Percentiles rank a stretch among this genome's conserved stretches.
These are phyloP conservation scores for Mucor lusitanicus DNA, from an alignment of 371 early-diverging fungal genomes.

Conservation along the genomic window DNA sequence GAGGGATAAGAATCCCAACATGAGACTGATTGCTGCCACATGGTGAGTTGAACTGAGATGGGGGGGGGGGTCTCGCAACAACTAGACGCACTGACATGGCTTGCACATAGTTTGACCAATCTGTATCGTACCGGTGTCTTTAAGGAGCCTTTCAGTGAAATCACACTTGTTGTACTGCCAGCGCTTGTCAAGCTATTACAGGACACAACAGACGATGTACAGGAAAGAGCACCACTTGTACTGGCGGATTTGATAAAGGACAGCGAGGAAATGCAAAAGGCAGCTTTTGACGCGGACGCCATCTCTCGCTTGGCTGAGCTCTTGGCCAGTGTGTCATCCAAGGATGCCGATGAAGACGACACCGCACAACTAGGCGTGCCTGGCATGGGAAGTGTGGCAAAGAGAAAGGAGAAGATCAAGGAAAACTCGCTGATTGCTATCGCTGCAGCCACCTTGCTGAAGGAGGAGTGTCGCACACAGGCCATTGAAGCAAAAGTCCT, in stretches of 20 bases:
- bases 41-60: slow-evolving; percentile 45
- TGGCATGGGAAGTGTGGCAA: slow-evolving; percentile 52
- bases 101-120: slow-evolving; percentile 61
- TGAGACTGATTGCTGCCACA: slow-evolving; percentile 71
- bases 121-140: slow-evolving; percentile 67
- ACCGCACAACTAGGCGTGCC: slow-evolving; percentile 37
- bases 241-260: slow-evolving; percentile 77
- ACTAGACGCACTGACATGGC: not conserved
- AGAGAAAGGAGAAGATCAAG: slow-evolving; percentile 63
- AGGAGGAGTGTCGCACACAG: slow-evolving; percentile 83
- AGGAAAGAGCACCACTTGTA: slow-evolving; percentile 73
- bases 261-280: slow-evolving; percentile 76
- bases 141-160: slow-evolving; percentile 58
- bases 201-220: slow-evolving; percentile 54
- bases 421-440: slow-evolving; percentile 78
- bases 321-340: slow-evolving; percentile 42
- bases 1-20: slow-evolving; percentile 61
- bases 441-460: slow-evolving; percentile 73
- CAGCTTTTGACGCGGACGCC: slow-evolving; percentile 80
- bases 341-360: slow-evolving; percentile 47
- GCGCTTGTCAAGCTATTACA: slow-evolving; percentile 75
- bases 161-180: slow-evolving; percentile 68
- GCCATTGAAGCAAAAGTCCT: slow-evolving; percentile 82
- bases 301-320: slow-evolving; percentile 70
- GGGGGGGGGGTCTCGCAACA: not conserved